Evolutionary conservation across 2,329 filamentous ascomycete species (phyloP).

Genomic region (Talaromyces sp.): DNA sequence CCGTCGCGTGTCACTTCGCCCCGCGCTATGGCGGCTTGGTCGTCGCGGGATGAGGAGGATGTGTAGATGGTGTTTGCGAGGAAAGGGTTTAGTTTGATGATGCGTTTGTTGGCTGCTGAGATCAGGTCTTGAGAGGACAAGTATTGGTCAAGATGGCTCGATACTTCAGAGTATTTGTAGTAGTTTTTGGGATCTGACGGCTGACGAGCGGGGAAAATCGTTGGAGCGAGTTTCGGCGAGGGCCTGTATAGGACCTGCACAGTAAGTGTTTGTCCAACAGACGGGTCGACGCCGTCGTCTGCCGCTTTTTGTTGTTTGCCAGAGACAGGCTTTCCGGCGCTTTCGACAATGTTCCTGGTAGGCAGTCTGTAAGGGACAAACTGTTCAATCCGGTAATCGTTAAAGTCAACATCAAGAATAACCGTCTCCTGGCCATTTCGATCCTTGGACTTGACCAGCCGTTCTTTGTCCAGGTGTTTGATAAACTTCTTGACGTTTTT

Average conservation of each 20-base stretch:
- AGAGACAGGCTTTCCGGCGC: constrained; percentile 30
- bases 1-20: constrained; percentile 56
- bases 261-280: constrained; percentile 37
- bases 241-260: constrained; percentile 53
- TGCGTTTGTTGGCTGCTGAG: constrained; percentile 54
- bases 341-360: constrained; percentile 48
- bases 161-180: constrained; percentile 58
- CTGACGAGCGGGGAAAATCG: constrained; percentile 45
- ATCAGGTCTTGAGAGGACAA: constrained; percentile 53
- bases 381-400: constrained; percentile 46
- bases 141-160: constrained; percentile 53
- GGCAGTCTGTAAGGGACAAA: constrained; percentile 62
- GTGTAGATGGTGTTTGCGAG: constrained; percentile 57
- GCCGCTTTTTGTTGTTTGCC: constrained; percentile 22
- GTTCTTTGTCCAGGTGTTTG: constrained; percentile 60
- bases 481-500: constrained; percentile 67
- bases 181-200: constrained; percentile 48
- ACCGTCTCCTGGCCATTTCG: constrained; percentile 59
- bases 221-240: constrained; percentile 52
- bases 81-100: constrained; percentile 58
- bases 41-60: constrained; percentile 46
- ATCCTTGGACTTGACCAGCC: constrained; percentile 61
- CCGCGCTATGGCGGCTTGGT: constrained; percentile 53
- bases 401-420: constrained; percentile 61
- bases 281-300: constrained; percentile 32